Percentiles rank a stretch among this genome's conserved stretches.
phyloP scores from a whole-genome alignment of 2,329 filamentous ascomycete species.

The Biscogniauxia marginata region DNA sequence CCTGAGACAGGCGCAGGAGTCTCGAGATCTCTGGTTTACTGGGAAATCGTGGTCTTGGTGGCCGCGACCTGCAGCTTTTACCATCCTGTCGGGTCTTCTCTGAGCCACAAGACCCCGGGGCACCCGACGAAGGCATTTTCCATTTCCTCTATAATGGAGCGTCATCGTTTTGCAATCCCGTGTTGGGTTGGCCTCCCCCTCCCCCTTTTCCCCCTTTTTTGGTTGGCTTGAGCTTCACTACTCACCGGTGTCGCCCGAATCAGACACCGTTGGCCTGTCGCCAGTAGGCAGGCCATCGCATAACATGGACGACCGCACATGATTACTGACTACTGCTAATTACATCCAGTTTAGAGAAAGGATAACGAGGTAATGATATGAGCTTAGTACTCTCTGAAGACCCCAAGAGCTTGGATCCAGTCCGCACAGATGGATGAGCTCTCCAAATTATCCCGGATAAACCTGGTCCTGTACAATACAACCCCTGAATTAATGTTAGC shows the following conservation, averaged over 20 bases:
- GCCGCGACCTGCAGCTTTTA: neutral
- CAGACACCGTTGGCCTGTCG: neutral
- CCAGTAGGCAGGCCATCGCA: no score
- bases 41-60: neutral
- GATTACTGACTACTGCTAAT: neutral
- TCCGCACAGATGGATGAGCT: no score
- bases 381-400: no score
- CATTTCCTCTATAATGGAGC: neutral
- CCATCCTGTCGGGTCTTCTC: neutral
- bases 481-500: no score
- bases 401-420: no score
- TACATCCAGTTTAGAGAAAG: neutral
- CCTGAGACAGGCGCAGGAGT: neutral
- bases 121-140: neutral
- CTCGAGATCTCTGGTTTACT: neutral
- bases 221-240: neutral
- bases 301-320: neutral
- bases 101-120: neutral
- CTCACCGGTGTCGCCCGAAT: neutral
- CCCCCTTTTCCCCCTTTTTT: neutral
- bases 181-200: neutral
- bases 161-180: neutral
- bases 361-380: no score
- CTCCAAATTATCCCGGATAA: no score
- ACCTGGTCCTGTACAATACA: no score